Evolutionary conservation across 805 yeast genomes (phyloP), one percentile per base, ranked within the genome.

Genomic region (Starmera amethionina): DNA sequence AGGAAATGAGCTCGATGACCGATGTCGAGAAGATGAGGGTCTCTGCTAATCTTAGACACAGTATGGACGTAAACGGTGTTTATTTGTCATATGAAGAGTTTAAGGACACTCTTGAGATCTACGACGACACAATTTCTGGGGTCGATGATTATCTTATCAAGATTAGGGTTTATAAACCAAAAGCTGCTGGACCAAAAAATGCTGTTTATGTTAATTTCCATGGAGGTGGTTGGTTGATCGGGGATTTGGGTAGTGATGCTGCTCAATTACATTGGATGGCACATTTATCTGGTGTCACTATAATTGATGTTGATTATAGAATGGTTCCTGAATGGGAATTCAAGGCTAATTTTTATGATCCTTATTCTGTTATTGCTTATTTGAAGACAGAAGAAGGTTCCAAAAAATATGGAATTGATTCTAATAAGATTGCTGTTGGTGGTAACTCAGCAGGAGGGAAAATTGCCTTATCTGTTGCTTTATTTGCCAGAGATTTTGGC

Each of bases 201-300:
- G 22, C 28, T 22, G 40, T 36, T 11, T 39, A 30, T 27, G 33
- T 42, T 18, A 42, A 35, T 29, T 39, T 19, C 28, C 42, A 42
- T 34, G 42, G 44, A 18, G 44, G 44, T 33, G 44, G 44, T 8
- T 39, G 33, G 19, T 13, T 36, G 3, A n/a, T 32, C 12, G 44
- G 44, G 14, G 38, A 31, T 8, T 16, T 38, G 4, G 30, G 30
- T 4, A 35, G 31, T 18, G 42, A 40, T 19, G 22, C 19, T 4
- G 13, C 13, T 8, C 42, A 34, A 12, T 33, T 34, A n/a, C 35
- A 38, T 14, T 32, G 38, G 50, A 42, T 42, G 40, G 53, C 30
- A 37, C 50, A 15, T 49, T 25, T 54, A 8, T 18, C 45, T 10
- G 55, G 50, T 30, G 47, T 52, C 8, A 42, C 50, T 15, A 44